Conservation (phyloP, 192 early-diverging fungal species). For the Backusella psychrophila region DNA sequence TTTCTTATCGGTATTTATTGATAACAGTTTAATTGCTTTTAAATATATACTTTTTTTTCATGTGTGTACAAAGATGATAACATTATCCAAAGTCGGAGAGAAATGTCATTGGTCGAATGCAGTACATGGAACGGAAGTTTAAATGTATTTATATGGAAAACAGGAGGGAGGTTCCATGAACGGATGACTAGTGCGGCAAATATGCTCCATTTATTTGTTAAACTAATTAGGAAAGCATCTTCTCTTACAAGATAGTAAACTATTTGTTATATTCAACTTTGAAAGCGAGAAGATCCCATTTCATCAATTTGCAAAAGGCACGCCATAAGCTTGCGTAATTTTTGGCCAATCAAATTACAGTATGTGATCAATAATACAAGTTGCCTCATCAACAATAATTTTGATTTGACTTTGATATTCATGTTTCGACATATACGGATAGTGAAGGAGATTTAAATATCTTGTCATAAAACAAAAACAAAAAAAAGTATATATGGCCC, state of each 20-base stretch:
- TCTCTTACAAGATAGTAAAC: not conserved
- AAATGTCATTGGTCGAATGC: too few species aligned
- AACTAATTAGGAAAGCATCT: not conserved
- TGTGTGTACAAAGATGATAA: too few species aligned
- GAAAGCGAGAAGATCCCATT: not conserved
- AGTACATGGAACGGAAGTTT: not conserved
- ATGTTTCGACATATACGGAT: not conserved
- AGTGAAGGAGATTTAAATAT: slow-evolving; percentile 10
- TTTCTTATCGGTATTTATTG: too few species aligned
- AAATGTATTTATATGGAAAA: not conserved
- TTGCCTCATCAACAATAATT: slow-evolving; percentile 20
- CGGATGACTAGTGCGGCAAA: not conserved
- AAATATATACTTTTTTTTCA: too few species aligned
- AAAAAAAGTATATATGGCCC: slow-evolving; percentile 58
- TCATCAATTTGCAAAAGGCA: not conserved
- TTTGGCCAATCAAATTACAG: slow-evolving; percentile 14
- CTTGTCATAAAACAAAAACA: not conserved
- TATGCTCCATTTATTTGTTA: not conserved
- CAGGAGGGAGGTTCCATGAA: not conserved
- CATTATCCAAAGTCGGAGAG: too few species aligned
- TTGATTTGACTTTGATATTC: slow-evolving; percentile 18
- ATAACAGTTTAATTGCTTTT: too few species aligned
- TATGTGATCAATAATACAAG: not conserved
- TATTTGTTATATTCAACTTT: not conserved
- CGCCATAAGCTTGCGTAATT: slow-evolving; percentile 17